Evolutionary conservation across 345 rosid genomes (phyloP).

Genomic region (Noccaea bulbosa): DNA sequence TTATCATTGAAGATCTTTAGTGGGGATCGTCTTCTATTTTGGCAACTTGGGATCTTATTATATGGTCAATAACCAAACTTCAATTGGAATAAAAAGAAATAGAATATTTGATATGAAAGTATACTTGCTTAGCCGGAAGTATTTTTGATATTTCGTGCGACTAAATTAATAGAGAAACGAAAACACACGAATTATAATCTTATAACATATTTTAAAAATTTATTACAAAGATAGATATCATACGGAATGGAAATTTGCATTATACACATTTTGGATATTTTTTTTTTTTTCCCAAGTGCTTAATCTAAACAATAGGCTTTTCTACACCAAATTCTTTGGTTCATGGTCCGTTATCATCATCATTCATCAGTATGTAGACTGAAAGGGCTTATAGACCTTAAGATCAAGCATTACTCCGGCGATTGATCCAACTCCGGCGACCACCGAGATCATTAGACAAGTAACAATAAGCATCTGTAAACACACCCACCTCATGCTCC

Average conservation of each 20-base stretch:
- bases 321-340: slow-evolving; percentile 20
- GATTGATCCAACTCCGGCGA: slow-evolving; percentile 66
- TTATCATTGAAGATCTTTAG: background rate
- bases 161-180: background rate
- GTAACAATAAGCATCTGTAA: slow-evolving; percentile 57
- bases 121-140: too few relatives aligned
- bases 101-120: too few relatives aligned
- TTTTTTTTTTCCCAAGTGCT: slow-evolving; percentile 14
- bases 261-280: slow-evolving; percentile 36
- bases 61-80: too few relatives aligned
- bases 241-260: slow-evolving; percentile 23
- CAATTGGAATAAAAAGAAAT: too few relatives aligned
- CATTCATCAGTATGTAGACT: slow-evolving; percentile 42
- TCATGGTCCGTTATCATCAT: slow-evolving; percentile 9
- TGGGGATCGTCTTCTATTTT: too few relatives aligned
- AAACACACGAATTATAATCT: slow-evolving; percentile 9
- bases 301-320: slow-evolving; percentile 23
- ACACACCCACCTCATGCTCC: slow-evolving; percentile 70
- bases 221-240: slow-evolving; percentile 37
- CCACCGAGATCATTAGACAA: slow-evolving; percentile 63
- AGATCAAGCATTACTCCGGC: slow-evolving; percentile 62
- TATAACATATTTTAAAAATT: slow-evolving; percentile 18
- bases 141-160: too few relatives aligned
- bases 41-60: too few relatives aligned
- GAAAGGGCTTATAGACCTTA: slow-evolving; percentile 48